Evolutionary conservation across 257 asterid species (phyloP).

Genomic region (Asclepias syriaca): DNA sequence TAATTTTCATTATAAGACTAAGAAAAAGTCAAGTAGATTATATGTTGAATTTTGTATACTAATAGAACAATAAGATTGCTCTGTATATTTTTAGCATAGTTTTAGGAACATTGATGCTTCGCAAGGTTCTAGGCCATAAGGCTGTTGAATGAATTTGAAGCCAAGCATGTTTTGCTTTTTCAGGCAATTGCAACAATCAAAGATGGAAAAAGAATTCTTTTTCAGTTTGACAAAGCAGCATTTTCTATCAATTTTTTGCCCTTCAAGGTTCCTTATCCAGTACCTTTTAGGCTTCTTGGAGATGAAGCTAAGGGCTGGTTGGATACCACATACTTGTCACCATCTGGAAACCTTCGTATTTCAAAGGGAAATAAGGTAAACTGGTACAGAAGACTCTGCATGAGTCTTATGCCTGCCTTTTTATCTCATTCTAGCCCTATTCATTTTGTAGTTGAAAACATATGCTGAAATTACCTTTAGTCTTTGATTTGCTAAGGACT

Average conservation of each 20-base stretch:
- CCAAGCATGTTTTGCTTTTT: background rate
- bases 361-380: constrained; percentile 93
- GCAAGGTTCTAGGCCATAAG: background rate
- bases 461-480: background rate
- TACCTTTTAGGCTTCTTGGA: constrained; percentile 86
- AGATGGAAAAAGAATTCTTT: constrained; percentile 67
- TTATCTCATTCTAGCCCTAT: background rate
- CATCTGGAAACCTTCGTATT: constrained; percentile 77
- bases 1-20: too few species aligned
- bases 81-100: background rate
- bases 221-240: constrained; percentile 89
- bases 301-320: constrained; percentile 98
- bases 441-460: background rate
- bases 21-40: background rate
- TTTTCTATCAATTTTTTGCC: constrained; percentile 79
- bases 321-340: constrained; percentile 87
- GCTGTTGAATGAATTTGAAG: background rate
- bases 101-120: background rate
- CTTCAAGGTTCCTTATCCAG: constrained; percentile 90
- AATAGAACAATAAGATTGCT: background rate
- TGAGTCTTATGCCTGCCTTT: background rate
- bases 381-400: constrained; percentile 1
- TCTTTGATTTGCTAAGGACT: constrained; percentile 24
- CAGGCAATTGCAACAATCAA: constrained; percentile 74
- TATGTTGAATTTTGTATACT: background rate